Conservation (phyloP, 176 grass and related monocot genomes). For the Zea mays region DNA sequence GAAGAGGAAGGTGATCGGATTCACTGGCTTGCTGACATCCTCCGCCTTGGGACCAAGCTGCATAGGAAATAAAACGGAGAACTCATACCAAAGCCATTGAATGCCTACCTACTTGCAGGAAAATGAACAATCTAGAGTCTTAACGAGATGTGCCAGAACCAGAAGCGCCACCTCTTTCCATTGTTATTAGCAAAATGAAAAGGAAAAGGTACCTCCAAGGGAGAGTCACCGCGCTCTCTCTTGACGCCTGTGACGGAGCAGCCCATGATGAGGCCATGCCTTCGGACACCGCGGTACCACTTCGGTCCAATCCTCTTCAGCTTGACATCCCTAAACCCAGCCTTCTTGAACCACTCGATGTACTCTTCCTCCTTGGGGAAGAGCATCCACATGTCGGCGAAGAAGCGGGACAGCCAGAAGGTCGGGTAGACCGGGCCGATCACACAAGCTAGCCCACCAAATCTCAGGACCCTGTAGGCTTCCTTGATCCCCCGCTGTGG, state of each 20-base stretch:
- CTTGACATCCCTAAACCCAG: conserved; percentile 86
- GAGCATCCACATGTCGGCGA: conserved; percentile 97
- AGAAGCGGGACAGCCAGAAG: conserved; percentile 89
- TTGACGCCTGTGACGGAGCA: conserved; percentile 90
- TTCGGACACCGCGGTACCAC: conserved; percentile 88
- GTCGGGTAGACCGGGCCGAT: conserved; percentile 93
- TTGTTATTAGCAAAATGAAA: neutral
- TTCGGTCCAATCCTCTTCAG: conserved; percentile 93
- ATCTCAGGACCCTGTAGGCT: conserved; percentile 81
- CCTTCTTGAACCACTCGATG: conserved; percentile 87
- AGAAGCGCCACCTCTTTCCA: too few relatives aligned
- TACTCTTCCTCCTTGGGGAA: conserved; percentile 98
- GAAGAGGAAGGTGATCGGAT: conserved; percentile 68
- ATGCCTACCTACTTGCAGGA: neutral
- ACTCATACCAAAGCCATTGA: neutral
- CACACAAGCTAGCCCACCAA: conserved; percentile 70
- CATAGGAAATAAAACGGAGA: conserved; percentile 8
- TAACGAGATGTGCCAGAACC: neutral
- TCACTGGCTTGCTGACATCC: conserved; percentile 77
- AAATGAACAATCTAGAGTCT: neutral
- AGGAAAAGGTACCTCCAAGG: conserved; percentile 48
- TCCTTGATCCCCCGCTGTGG: conserved; percentile 92
- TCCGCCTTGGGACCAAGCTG: conserved; percentile 89
- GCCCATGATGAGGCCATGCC: conserved; percentile 90
- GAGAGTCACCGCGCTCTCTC: conserved; percentile 70